Conservation (phyloP, 306 rosid species). For the Sphenostylis stenocarpa region DNA sequence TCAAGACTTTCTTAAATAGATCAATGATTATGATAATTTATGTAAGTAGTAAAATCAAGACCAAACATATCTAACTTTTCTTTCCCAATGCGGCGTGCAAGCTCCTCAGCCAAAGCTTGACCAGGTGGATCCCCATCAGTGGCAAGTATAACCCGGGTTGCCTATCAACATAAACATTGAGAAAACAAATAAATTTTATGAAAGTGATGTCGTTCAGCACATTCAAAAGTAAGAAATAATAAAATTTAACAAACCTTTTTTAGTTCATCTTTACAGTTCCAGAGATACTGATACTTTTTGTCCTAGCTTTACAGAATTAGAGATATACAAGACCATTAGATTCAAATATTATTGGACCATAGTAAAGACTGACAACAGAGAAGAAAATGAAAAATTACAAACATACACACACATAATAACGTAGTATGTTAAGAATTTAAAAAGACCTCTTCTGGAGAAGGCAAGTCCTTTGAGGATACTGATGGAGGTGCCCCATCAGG, state of each 20-base stretch:
- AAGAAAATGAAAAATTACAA: background rate
- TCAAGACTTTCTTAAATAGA: slow-evolving; percentile 6
- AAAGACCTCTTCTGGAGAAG: slow-evolving; percentile 70
- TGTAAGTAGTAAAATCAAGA: slow-evolving; percentile 11
- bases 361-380: background rate
- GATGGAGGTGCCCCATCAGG: slow-evolving; percentile 95
- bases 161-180: slow-evolving; percentile 50
- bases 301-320: slow-evolving; percentile 83
- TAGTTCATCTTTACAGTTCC: slow-evolving; percentile 90
- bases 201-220: background rate
- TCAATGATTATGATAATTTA: slow-evolving; percentile 10
- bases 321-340: slow-evolving; percentile 58
- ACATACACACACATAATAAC: background rate
- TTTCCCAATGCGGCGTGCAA: slow-evolving; percentile 96
- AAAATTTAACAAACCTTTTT: slow-evolving; percentile 54
- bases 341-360: slow-evolving; percentile 21
- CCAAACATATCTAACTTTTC: slow-evolving; percentile 60
- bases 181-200: slow-evolving; percentile 24
- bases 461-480: slow-evolving; percentile 69
- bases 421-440: slow-evolving; percentile 18
- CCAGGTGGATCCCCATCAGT: slow-evolving; percentile 96
- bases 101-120: slow-evolving; percentile 98
- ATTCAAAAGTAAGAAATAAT: slow-evolving; percentile 22
- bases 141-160: slow-evolving; percentile 86
- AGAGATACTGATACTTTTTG: slow-evolving; percentile 83